Conservation (phyloP, 2,329 filamentous ascomycete genomes). For the Hymenoscyphus repandus region DNA sequence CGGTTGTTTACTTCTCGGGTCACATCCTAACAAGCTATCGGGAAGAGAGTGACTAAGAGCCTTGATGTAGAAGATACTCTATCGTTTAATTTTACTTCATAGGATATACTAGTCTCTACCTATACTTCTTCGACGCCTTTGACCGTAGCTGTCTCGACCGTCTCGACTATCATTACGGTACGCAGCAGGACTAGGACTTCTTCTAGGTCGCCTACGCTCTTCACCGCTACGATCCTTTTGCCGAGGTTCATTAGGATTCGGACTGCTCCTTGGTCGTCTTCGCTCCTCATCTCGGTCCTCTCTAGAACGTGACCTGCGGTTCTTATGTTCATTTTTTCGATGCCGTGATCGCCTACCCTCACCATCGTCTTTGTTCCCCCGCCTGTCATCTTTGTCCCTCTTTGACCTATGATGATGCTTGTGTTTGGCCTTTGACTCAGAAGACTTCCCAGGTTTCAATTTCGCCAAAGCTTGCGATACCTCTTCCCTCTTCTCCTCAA, state of each 20-base stretch:
- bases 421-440: slow-evolving; percentile 22
- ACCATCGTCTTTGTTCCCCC: neutral
- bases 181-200: slow-evolving; percentile 2
- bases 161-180: slow-evolving; percentile 1
- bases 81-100: too few relatives aligned
- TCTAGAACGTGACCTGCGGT: slow-evolving; percentile 16
- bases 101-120: slow-evolving; percentile 1
- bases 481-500: slow-evolving; percentile 88
- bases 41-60: too few relatives aligned
- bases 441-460: slow-evolving; percentile 34
- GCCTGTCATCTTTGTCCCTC: slow-evolving; percentile 7
- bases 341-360: slow-evolving; percentile 13
- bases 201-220: slow-evolving; percentile 2
- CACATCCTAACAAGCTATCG: too few relatives aligned
- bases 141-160: slow-evolving; percentile 8
- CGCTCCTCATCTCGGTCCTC: slow-evolving; percentile 7
- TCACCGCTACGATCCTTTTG: slow-evolving; percentile 9
- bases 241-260: neutral
- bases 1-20: too few relatives aligned
- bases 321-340: slow-evolving; percentile 13
- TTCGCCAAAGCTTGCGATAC: slow-evolving; percentile 64
- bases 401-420: slow-evolving; percentile 21
- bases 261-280: slow-evolving; percentile 4
- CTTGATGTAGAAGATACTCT: too few relatives aligned
- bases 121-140: slow-evolving; percentile 10